Evolutionary conservation across 352 stramenopile genomes (phyloP).

Genomic region (Phytophthora pisi): DNA sequence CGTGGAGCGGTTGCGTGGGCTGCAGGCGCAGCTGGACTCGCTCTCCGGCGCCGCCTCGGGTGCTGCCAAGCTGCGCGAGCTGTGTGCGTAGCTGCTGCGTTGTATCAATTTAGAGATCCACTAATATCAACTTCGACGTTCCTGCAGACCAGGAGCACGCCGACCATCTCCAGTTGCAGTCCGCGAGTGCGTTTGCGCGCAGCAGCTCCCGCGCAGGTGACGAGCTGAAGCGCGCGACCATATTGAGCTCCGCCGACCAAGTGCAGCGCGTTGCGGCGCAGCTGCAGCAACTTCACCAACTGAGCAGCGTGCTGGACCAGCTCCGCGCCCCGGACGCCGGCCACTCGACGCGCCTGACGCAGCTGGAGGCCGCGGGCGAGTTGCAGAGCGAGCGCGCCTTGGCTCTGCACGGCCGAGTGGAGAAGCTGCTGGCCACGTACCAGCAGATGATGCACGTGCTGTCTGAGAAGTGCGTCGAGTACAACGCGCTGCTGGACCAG

Average conservation of each 20-base stretch:
- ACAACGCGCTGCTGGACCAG: slow-evolving; percentile 60
- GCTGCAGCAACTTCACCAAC: slow-evolving; percentile 54
- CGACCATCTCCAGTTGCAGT: slow-evolving; percentile 47
- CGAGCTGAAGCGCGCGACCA: slow-evolving; percentile 65
- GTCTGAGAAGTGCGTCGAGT: slow-evolving; percentile 77
- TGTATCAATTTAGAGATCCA: too few relatives aligned
- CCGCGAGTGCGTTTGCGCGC: slow-evolving; percentile 28
- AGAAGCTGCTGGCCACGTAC: slow-evolving; percentile 59
- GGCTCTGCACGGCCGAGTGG: slow-evolving; percentile 52
- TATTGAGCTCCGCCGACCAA: slow-evolving; percentile 60
- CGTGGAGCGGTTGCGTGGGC: slow-evolving; percentile 24
- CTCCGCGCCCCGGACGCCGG: slow-evolving; percentile 33
- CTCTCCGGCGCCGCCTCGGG: slow-evolving; percentile 38
- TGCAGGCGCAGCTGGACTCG: slow-evolving; percentile 42
- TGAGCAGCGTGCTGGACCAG: slow-evolving; percentile 52
- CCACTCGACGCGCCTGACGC: slow-evolving; percentile 27
- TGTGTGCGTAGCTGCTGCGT: slow-evolving; percentile 35
- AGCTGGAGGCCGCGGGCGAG: slow-evolving; percentile 41
- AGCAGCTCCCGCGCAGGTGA: slow-evolving; percentile 33
- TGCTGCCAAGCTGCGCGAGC: slow-evolving; percentile 49
- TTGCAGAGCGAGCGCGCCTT: slow-evolving; percentile 50
- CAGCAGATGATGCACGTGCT: slow-evolving; percentile 75
- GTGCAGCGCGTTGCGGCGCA: slow-evolving; percentile 42
- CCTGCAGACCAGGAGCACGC: slow-evolving; percentile 45
- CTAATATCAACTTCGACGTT: background rate